Evolutionary conservation across 306 rosid genomes (phyloP), one percentile per base, ranked within the genome.

Genomic region (Inga laurina): DNA sequence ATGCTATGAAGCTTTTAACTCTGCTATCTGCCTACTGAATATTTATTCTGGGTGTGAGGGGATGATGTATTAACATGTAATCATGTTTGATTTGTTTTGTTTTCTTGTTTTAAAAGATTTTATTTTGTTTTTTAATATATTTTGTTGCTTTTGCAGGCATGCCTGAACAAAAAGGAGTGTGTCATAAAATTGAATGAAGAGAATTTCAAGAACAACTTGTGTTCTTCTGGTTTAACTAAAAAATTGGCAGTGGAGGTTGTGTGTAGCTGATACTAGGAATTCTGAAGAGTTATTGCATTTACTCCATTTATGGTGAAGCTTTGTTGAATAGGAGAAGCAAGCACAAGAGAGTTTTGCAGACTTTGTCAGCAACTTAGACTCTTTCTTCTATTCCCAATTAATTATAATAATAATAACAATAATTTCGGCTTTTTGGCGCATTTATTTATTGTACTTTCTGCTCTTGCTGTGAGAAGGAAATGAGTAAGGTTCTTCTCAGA

Each of bases 211-310:
- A 83, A 37, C 81, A 82, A 82, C 84, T 66, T 85, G 85, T 92
- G 97, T 74, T 70, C 83, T 70, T 66, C 83, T 30, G 82, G 79
- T 57, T 83, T 78, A 71, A 78, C 88, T 3, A 89, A 86, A 91
- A 95, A 90, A 88, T 94, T 93, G 81, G 99, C 97, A 8, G 94
- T 91, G 62, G 94, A 95, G 88, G 96, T 91, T 3, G 82, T 84
- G 18, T 95, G 97, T 85, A 86, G 88, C 85, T 92, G 90, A 89
- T 74, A 64, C 56, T 75, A n/a, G 41, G 43, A 9, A 19, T 45
- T 51, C 71, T 7, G 41, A 75, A 79, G 84, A 79, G 72, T 67
- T 59, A 39, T 67, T 27, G 62, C 70, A 61, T 81, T 39, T 75
- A 21, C 76, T 37, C 84, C 68, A 68, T 37, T 84, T 82, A 66